Base-by-base conservation (phyloP, 441 rosid species). In the Gossypium trilobum region DNA sequence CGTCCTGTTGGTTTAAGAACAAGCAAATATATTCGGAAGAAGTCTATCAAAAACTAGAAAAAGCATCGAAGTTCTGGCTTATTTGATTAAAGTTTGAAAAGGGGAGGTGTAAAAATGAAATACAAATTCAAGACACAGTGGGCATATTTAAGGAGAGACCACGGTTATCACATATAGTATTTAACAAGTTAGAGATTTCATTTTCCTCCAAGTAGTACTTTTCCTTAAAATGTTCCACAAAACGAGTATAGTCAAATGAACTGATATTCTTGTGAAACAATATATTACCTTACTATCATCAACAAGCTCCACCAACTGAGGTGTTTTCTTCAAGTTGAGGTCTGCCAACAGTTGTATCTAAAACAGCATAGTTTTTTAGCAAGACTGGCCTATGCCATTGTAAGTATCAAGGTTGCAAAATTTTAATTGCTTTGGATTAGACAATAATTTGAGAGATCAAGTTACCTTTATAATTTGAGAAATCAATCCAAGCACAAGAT, bases 301-400 rank as follows among this genome's bases (percentile, higher is more conserved):
- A 10, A 95, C 95, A 84, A 95, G 74, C 80, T 91, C 97, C 68
- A 91, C 83, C 78, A 95, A 83, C 80, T 92, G 90, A 55, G 99
- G 99, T 74, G 99, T 95, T 79, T 89, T 95, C 85, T 88, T 92
- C 85, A 95, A 81, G 83, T 95, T 87, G 69, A 95, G 93, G 81
- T 92, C 97, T 10, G 99, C 99, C 82, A 95, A 64, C 46, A 95
- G 85, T 92, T 95, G 99, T 80, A 95, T 95, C 99, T 92, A 78
- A 22, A 74, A 78, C 31, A 72, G 54, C 52, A 82, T 29, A 71
- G 25, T 36, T 67, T 48, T 73, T 55, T 48, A 60, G 22, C 19
- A 78, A 59, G 29, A 75, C 83, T 48, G 77, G 57, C n/a, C 60
- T 69, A 46, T 68, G 68, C 33, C 39, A 55, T 11, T 59, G 14